Base-by-base conservation (phyloP, 257 asterid genomes). In the Solanum piurae region DNA sequence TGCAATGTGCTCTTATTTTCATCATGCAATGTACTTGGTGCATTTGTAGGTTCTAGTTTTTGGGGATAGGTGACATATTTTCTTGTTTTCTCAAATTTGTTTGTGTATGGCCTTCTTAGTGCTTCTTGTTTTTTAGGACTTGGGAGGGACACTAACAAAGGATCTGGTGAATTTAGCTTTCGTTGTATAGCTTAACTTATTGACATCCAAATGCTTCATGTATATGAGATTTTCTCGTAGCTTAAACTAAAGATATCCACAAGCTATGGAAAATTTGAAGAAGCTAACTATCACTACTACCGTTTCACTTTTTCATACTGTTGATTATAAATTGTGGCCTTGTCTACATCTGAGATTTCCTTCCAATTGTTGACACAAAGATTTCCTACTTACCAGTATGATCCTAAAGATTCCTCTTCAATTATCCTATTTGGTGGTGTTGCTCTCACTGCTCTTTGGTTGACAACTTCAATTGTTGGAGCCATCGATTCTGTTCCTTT, bases 401-500 rank as follows among this genome's bases (percentile, higher is more conserved):
- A 82, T 31, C 86, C 69, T 49, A 66, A 82, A 82, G 95, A 92
- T 84, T 89, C 91, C 31, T 93, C 91, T 89, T 92, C 98, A 16
- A 8, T 92, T 88, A 86, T 94, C 33, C 90, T 90, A 34, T 86
- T 92, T 38, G 98, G 96, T 16, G 93, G 94, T 90, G 95, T 93
- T 14, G 92, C 92, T 37, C 90, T 92, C 46, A 86, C 90, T 49
- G 93, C 94, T 46, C 92, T 96, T 49, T 95, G 96, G 94, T 72
- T 96, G 72, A 89, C 93, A 23, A 89, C 88, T 79, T 93, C 98
- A 23, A 85, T 96, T 31, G 90, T 96, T 74, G 92, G 94, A 83
- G 98, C 98, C 83, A 89, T 96, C 33, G 97, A 96, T 88, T 94
- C 98, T 62, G 91, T 96, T 75, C 98, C 99, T 21, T 34, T 96